Evolutionary conservation across 2,329 filamentous ascomycete genomes (phyloP).

Genomic region (Colletotrichum sp.): DNA sequence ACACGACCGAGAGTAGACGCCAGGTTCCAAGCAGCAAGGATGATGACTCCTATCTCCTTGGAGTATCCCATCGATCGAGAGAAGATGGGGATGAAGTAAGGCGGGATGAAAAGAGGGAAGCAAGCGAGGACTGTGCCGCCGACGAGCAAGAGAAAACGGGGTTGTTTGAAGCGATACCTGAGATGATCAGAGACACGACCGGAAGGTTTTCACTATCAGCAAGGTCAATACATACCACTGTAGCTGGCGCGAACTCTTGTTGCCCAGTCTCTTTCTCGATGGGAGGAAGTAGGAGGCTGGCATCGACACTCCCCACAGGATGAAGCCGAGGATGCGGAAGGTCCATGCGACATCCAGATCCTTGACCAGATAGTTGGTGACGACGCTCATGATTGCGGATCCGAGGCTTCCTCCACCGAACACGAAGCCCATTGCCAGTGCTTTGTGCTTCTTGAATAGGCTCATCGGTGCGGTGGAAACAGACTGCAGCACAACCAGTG

Average conservation of each 20-base stretch:
- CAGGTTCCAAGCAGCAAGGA: constrained; percentile 30
- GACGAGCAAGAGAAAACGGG: constrained; percentile 27
- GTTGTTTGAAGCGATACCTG: constrained; percentile 29
- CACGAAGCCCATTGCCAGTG: constrained; percentile 32
- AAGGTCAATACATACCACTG: constrained; percentile 25
- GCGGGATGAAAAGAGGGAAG: constrained; percentile 31
- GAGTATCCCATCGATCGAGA: constrained; percentile 27
- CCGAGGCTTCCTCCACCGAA: constrained; percentile 31
- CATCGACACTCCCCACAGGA: constrained; percentile 31
- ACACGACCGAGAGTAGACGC: constrained; percentile 30
- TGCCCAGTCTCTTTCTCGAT: background rate
- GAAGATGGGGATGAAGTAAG: constrained; percentile 33
- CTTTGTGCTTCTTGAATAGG: constrained; percentile 29
- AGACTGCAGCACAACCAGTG: constrained; percentile 17
- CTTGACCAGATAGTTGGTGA: constrained; percentile 24
- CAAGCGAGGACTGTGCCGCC: constrained; percentile 26
- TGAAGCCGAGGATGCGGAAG: constrained; percentile 29
- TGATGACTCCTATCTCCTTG: constrained; percentile 23
- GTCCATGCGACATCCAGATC: constrained; percentile 30
- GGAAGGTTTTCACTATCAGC: fast-evolving
- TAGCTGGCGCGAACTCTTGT: constrained; percentile 11
- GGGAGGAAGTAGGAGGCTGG: constrained; percentile 28
- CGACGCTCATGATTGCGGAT: constrained; percentile 30
- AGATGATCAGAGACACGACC: background rate
- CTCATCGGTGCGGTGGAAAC: constrained; percentile 29